phyloP scores from a whole-genome alignment of 192 early-diverging fungal genomes.

The Jimgerdemannia lactiflua region DNA sequence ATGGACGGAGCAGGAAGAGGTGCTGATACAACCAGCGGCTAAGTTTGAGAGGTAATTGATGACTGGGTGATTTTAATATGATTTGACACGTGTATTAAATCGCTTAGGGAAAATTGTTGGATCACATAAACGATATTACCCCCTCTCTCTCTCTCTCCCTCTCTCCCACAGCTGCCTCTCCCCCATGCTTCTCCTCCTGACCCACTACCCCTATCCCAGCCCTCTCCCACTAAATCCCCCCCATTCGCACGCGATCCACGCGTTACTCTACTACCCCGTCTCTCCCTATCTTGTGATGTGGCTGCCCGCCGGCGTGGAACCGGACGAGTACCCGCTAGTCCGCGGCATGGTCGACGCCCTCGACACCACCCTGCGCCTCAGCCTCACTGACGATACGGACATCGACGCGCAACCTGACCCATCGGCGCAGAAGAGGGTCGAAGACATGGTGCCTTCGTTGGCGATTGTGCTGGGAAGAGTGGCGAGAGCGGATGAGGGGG shows the following conservation, averaged over 20 bases:
- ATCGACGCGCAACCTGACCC: slow-evolving; percentile 36
- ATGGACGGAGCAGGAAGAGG: background rate
- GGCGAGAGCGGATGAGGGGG: slow-evolving; percentile 43
- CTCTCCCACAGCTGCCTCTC: slow-evolving; percentile 15
- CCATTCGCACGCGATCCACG: slow-evolving; percentile 76
- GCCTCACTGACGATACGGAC: slow-evolving; percentile 35
- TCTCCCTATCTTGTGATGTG: background rate
- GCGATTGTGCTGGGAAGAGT: slow-evolving; percentile 60
- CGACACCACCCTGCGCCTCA: slow-evolving; percentile 18
- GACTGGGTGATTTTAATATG: background rate
- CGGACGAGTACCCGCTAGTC: slow-evolving; percentile 20
- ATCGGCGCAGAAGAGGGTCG: slow-evolving; percentile 39
- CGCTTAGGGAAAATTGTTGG: background rate
- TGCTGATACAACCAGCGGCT: background rate
- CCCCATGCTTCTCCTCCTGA: slow-evolving; percentile 42
- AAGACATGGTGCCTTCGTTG: slow-evolving; percentile 68
- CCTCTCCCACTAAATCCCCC: slow-evolving; percentile 65
- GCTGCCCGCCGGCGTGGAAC: slow-evolving; percentile 20
- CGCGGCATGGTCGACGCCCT: slow-evolving; percentile 10
- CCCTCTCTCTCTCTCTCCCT: no score
- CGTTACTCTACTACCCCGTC: slow-evolving; percentile 58
- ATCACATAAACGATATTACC: background rate
- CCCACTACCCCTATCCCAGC: slow-evolving; percentile 24
- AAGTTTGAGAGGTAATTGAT: slow-evolving; percentile 8
- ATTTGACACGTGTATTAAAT: background rate